These are phyloP conservation scores for Helotiales sp. DNA, from an alignment of 2,329 filamentous ascomycete genomes.

Conservation along the genomic window DNA sequence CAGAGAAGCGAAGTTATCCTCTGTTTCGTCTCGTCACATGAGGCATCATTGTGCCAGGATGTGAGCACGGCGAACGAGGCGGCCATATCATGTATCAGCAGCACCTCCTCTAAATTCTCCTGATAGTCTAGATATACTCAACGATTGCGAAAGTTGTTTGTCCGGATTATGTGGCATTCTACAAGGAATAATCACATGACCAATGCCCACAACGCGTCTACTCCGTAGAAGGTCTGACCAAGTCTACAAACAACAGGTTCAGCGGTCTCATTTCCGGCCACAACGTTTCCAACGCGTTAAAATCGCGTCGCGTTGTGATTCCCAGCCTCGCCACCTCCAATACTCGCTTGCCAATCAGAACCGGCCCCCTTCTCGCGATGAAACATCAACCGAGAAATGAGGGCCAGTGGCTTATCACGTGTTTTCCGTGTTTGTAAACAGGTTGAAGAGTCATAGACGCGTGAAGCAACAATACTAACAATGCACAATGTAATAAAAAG, in stretches of 20 bases:
- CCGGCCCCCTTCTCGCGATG: background rate
- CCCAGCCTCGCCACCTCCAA: background rate
- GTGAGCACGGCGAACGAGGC: too few species aligned
- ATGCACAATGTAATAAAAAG: background rate
- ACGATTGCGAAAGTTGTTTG: too few species aligned
- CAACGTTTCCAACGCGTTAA: background rate
- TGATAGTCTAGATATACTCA: too few species aligned
- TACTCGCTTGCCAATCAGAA: conserved; percentile 1
- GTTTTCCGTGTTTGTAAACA: conserved; percentile 4
- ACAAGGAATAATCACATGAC: too few species aligned
- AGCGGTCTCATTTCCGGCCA: background rate
- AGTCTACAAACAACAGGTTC: background rate
- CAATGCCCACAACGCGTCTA: too few species aligned
- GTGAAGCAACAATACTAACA: background rate
- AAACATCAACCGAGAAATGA: background rate
- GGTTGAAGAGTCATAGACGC: conserved; percentile 13
- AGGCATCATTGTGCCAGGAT: too few species aligned
- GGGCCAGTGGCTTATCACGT: background rate
- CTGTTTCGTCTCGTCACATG: too few species aligned
- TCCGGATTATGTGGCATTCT: too few species aligned
- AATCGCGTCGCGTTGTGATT: background rate
- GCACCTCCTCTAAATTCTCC: too few species aligned
- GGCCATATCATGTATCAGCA: too few species aligned
- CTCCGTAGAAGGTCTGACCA: background rate
- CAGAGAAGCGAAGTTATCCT: too few species aligned